Conservation (phyloP, 805 yeast species). For the Zygosaccharomyces rouxii region DNA sequence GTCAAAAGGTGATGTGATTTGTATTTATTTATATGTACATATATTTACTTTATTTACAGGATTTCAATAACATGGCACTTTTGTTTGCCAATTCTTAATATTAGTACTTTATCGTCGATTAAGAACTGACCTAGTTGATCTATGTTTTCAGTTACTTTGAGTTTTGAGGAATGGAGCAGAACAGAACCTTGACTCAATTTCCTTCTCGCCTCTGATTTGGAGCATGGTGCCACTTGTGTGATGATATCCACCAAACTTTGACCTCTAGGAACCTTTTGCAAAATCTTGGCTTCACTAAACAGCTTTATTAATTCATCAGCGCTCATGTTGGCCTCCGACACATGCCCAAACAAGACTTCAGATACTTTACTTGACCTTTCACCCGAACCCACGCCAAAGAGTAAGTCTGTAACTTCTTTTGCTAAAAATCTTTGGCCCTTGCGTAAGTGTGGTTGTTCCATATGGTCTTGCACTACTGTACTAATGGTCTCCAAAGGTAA, state of each 20-base stretch:
- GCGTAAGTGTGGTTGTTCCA: slow-evolving; percentile 55
- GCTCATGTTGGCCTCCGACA: not conserved
- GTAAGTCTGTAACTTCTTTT: slow-evolving; percentile 74
- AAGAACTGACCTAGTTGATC: slow-evolving; percentile 45
- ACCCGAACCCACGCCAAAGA: slow-evolving; percentile 81
- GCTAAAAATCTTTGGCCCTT: slow-evolving; percentile 77
- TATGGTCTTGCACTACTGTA: slow-evolving; percentile 49
- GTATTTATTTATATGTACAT: slow-evolving; percentile 6
- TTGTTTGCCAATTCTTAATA: slow-evolving; percentile 73
- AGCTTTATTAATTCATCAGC: slow-evolving; percentile 17
- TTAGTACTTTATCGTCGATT: slow-evolving; percentile 55
- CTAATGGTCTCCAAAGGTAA: slow-evolving; percentile 62
- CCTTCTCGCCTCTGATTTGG: slow-evolving; percentile 56
- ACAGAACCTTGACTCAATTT: slow-evolving; percentile 68
- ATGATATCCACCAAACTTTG: slow-evolving; percentile 47
- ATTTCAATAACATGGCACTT: slow-evolving; percentile 53
- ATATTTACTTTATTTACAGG: slow-evolving; percentile 8
- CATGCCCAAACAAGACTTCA: slow-evolving; percentile 49
- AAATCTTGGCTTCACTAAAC: slow-evolving; percentile 21
- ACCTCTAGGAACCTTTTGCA: slow-evolving; percentile 29
- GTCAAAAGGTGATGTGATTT: slow-evolving; percentile 19
- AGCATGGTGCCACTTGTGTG: slow-evolving; percentile 43
- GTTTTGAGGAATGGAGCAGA: slow-evolving; percentile 58
- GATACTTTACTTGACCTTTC: slow-evolving; percentile 63
- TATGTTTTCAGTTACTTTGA: slow-evolving; percentile 47